phyloP scores from a whole-genome alignment of 164 flowering plant genomes.

The Annona squamosa region DNA sequence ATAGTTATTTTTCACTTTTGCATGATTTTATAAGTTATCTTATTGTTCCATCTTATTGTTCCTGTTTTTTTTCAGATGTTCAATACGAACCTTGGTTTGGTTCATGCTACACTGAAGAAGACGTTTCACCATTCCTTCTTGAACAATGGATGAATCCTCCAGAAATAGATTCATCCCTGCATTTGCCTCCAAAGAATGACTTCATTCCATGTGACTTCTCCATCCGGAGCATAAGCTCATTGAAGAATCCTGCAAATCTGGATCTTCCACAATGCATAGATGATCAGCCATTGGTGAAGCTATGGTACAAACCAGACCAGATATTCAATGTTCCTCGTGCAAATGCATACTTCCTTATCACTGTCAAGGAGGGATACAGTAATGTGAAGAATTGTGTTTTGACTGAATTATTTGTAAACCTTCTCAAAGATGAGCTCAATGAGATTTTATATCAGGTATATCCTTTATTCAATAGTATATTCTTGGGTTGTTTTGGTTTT shows the following conservation, averaged over 20 bases:
- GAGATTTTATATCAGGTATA: slow-evolving; percentile 86
- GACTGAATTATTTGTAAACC: slow-evolving; percentile 74
- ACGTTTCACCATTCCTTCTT: slow-evolving; percentile 53
- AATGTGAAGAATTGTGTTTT: slow-evolving; percentile 51
- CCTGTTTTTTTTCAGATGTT: slow-evolving; percentile 35
- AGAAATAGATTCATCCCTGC: slow-evolving; percentile 52
- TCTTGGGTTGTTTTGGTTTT: background rate
- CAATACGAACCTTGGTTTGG: slow-evolving; percentile 93
- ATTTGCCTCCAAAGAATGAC: slow-evolving; percentile 77
- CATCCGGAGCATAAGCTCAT: slow-evolving; percentile 35
- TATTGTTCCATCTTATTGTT: background rate
- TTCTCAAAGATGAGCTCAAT: slow-evolving; percentile 89
- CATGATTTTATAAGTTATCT: background rate
- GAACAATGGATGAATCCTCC: slow-evolving; percentile 74
- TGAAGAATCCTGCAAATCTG: slow-evolving; percentile 13
- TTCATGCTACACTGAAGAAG: slow-evolving; percentile 65
- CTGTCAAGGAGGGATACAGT: slow-evolving; percentile 60
- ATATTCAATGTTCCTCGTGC: slow-evolving; percentile 90
- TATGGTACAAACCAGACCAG: slow-evolving; percentile 89
- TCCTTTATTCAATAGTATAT: background rate
- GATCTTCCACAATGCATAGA: slow-evolving; percentile 61
- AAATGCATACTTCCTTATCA: slow-evolving; percentile 81
- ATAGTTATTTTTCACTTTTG: too few species aligned
- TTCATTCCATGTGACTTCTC: slow-evolving; percentile 86
- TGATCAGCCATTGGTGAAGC: slow-evolving; percentile 67